phyloP scores from a whole-genome alignment of 768 basidiomycete genomes.

The Mycena alexandri region DNA sequence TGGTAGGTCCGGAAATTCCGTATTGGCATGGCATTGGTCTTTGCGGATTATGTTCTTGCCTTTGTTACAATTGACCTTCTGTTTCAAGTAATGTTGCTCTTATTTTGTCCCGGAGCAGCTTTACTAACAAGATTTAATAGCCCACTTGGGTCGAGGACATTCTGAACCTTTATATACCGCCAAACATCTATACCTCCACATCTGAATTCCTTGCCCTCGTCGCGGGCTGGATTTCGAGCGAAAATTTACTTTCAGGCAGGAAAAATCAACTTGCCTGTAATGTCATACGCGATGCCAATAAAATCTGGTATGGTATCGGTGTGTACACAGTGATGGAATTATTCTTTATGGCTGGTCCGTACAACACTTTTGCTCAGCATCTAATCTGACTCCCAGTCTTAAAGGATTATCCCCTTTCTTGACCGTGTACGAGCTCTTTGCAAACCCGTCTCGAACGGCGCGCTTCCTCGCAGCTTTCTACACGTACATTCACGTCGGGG shows the following conservation, averaged over 20 bases:
- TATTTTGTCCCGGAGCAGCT: too few species aligned
- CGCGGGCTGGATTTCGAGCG: conserved; percentile 32
- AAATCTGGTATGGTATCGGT: conserved; percentile 38
- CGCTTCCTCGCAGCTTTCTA: conserved; percentile 40
- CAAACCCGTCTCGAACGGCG: conserved; percentile 38
- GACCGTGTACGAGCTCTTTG: conserved; percentile 38
- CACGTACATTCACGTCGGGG: conserved; percentile 17
- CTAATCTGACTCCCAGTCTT: not conserved
- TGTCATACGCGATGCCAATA: conserved; percentile 18
- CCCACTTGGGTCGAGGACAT: conserved; percentile 21
- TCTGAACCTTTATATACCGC: conserved; percentile 1
- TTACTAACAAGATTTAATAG: conserved; percentile 2
- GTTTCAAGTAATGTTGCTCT: conserved; percentile 33
- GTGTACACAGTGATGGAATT: conserved; percentile 41
- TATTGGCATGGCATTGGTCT: conserved; percentile 40
- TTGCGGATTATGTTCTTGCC: conserved; percentile 37
- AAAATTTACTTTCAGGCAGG: not conserved
- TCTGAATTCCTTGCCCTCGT: conserved; percentile 28
- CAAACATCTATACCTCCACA: conserved; percentile 23
- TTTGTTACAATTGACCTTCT: conserved; percentile 38
- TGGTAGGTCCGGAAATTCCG: conserved; percentile 14
- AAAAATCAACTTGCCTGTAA: conserved; percentile 24
- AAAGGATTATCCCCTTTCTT: conserved; percentile 39
- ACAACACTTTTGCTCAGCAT: not conserved
- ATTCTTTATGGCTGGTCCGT: conserved; percentile 39